Base-by-base conservation (phyloP, 176 grass and related monocot genomes). In the Aegilops bicornis region DNA sequence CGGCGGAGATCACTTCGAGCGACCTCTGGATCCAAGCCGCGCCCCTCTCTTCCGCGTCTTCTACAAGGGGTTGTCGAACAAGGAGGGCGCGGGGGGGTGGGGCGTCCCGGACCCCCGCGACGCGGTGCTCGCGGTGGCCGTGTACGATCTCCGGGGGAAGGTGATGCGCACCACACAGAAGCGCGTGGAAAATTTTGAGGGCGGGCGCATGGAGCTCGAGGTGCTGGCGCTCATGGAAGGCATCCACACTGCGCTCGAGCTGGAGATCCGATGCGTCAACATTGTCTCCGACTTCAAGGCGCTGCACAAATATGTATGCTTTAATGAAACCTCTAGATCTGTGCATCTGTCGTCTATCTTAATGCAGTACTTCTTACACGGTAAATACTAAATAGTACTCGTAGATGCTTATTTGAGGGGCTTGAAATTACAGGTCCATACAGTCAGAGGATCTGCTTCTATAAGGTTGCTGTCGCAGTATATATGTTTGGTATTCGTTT, bases 221-320 rank as follows among this genome's bases (percentile, higher is more conserved):
- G 75, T 35, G 2, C 87, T 87, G 82, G 92, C 92, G 7, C 79
- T 97, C 79, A 63, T 79, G 22, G 90, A 97, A 45, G 92, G 87
- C 42, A 76, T 94, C 35, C 62, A 82, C 31, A 86, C 92, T 33
- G 91, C 79, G 12, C 45, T 79, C 31, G 80, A 66, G 7, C 69
- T 97, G 69, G 92, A 76, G 12, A 92, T 97, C 63, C 68, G 43
- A 19, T 89, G 80, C 48, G 27, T 91, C 64, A 20, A 61, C 25
- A 52, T 94, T 17, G 84, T 92, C 60, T 89, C 79, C 3, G 82
- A 89, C 69, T 89, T 89, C 80, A 86, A 6, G 12, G 11, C 39
- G 58, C 80, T 97, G 15, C 78, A 85, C 79, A 92, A 92, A 25
- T 87, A 93, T 83, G 92, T 94, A 85, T 75, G 93, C 66, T 35